Percentiles rank a stretch among this genome's conserved stretches.
Evolutionary conservation across 139 green algal genomes (phyloP).

Genomic region (Chara braunii): DNA sequence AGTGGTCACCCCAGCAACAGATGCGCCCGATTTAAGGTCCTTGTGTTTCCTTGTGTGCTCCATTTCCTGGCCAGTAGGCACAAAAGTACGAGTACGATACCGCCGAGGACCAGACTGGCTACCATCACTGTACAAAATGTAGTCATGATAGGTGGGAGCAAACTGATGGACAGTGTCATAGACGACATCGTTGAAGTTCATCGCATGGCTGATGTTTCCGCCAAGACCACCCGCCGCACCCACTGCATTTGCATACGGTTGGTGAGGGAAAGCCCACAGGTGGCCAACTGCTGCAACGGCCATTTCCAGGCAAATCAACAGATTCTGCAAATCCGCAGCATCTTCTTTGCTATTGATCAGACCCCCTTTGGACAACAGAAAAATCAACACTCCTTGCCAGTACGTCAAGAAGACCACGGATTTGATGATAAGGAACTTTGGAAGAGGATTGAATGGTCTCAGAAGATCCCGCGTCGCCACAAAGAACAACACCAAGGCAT

Average conservation of each 20-base stretch:
- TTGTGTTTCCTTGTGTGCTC: too few species aligned
- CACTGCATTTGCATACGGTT: conserved; percentile 55
- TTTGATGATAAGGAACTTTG: conserved; percentile 95
- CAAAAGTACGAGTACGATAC: conserved; percentile 37
- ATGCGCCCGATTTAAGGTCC: too few species aligned
- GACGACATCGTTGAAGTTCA: conserved; percentile 15
- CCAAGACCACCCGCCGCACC: conserved; percentile 6
- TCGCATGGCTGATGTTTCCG: conserved; percentile 26
- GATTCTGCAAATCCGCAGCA: conserved; percentile 79
- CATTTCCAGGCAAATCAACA: conserved; percentile 93
- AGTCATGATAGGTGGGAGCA: conserved; percentile 46
- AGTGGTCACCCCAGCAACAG: too few species aligned
- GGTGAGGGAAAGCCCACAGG: conserved; percentile 80
- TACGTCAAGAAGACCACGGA: conserved; percentile 93
- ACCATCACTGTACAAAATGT: conserved; percentile 43
- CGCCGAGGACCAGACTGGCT: conserved; percentile 1
- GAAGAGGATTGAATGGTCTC: conserved; percentile 76
- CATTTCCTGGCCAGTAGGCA: conserved; percentile 34
- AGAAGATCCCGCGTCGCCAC: conserved; percentile 83
- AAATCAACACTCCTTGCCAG: conserved; percentile 75
- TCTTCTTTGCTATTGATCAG: conserved; percentile 47
- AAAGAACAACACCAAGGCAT: conserved; percentile 89
- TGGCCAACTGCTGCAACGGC: conserved; percentile 67
- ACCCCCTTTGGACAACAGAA: conserved; percentile 49
- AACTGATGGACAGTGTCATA: conserved; percentile 45